Evolutionary conservation across 2,329 filamentous ascomycete genomes (phyloP), one percentile per base, ranked within the genome.

Genomic region (Aspergillus sp.): DNA sequence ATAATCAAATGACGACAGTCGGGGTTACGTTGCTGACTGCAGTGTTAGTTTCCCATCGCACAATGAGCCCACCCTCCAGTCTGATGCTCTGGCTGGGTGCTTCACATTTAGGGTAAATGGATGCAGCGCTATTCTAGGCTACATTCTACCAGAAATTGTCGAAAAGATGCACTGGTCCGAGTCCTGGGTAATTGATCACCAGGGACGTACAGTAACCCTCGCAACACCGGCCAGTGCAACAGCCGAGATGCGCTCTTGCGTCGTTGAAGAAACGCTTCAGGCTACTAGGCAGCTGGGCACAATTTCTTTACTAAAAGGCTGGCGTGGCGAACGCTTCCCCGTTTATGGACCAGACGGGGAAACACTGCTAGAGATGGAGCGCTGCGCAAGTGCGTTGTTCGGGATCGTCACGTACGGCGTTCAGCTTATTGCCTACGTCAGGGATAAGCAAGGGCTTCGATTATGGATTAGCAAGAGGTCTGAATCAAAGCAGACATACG

Each of bases 331-430:
- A 61, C 54, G 74, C 33, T 79, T 80, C 52, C 68, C 75, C 0
- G 73, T 80, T 9, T 76, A 76, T 55, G 74, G 73, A 0, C 62
- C 65, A 3, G 63, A 66, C n/a, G 74, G 72, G n/a, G 70, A 75
- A 37, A 46, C 75, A 27, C 53, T 79, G 11, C 74, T 81, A 47
- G 70, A 70, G 27, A 73, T 80, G 5, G 78, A 81, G 60, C 64
- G 77, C 17, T 68, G 68, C 19, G 78, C 76, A 12, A 74, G 70
- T 48, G 72, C 76, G 23, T 63, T 78, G 11, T 74, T 80, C 15
- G 64, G 78, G 3, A 72, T 80, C 6, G 70, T 79, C 4, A 78
- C 73, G 3, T 76, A 74, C 51, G 76, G 77, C 6, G 73, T 78
- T 11, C 78, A 81, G 55, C 54, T 79, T 57, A 72, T 69, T 0